Evolutionary conservation across 2,329 filamentous ascomycete genomes (phyloP).

Genomic region (Talaromyces sp.): DNA sequence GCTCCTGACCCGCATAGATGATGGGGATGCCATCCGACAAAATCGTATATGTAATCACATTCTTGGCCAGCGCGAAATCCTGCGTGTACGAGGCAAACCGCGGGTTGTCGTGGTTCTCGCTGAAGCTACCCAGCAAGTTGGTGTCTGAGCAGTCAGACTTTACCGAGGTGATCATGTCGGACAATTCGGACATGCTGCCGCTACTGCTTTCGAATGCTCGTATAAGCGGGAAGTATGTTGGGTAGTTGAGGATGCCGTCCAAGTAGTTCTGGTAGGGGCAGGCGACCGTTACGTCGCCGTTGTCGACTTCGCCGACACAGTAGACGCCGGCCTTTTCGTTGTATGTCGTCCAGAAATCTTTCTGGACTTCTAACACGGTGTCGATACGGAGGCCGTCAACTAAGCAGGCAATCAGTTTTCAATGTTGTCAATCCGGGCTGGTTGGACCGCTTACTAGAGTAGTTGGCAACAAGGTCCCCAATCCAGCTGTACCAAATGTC

Average conservation of each 20-base stretch:
- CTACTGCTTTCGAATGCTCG: conserved; percentile 28
- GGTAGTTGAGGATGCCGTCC: conserved; percentile 45
- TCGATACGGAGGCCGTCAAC: conserved; percentile 50
- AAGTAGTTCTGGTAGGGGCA: conserved; percentile 42
- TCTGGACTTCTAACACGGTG: conserved; percentile 45
- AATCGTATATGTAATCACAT: conserved; percentile 56
- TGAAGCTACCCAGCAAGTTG: conserved; percentile 48
- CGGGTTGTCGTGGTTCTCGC: conserved; percentile 58
- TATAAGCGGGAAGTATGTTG: conserved; percentile 32
- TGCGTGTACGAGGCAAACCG: conserved; percentile 44
- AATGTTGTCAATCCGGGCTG: too few relatives aligned
- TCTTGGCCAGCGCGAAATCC: conserved; percentile 48
- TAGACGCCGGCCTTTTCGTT: conserved; percentile 40
- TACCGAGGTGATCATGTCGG: conserved; percentile 29
- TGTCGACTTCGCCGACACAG: conserved; percentile 43
- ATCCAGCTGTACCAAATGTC: conserved; percentile 56
- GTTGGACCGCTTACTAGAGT: conserved; percentile 46
- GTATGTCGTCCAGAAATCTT: conserved; percentile 40
- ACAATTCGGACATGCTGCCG: conserved; percentile 30
- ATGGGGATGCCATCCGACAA: conserved; percentile 58
- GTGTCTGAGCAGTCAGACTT: conserved; percentile 37
- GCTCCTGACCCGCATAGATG: conserved; percentile 63
- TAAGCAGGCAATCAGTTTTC: conserved; percentile 6
- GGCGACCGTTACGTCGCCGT: conserved; percentile 35
- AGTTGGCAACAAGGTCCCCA: conserved; percentile 50